These are phyloP conservation scores for Talaromyces atroroseus DNA, from an alignment of 2,329 filamentous ascomycete species.

Conservation along the genomic window DNA sequence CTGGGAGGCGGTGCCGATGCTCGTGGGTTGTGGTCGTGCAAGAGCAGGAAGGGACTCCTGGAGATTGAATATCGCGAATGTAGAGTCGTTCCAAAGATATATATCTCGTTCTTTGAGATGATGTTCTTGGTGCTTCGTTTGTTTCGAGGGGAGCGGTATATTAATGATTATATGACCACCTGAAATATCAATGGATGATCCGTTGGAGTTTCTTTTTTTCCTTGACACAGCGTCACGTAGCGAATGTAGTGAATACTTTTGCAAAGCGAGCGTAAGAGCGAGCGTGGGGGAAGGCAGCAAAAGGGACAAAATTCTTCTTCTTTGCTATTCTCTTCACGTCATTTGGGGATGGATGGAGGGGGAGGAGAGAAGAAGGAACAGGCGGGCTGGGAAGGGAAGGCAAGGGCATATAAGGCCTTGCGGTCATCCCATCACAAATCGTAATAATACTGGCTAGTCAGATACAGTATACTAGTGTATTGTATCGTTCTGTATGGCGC, in stretches of 20 bases:
- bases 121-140: slow-evolving; percentile 2
- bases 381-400: slow-evolving; percentile 1
- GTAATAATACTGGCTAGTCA: not conserved
- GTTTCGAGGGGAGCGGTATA: not conserved
- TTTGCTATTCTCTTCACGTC: slow-evolving; percentile 15
- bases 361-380: slow-evolving; percentile 12
- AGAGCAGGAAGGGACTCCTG: not conserved
- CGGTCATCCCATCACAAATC: not conserved
- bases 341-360: slow-evolving; percentile 9
- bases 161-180: slow-evolving; percentile 8
- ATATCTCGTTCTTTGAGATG: not conserved
- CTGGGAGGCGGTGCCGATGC: not conserved
- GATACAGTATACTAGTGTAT: not conserved
- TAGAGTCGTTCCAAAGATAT: not conserved
- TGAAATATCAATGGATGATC: slow-evolving; percentile 10
- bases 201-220: not conserved
- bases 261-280: slow-evolving; percentile 17
- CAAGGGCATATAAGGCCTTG: slow-evolving; percentile 7
- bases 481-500: not conserved
- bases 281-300: slow-evolving; percentile 13
- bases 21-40: not conserved
- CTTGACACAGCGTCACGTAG: slow-evolving; percentile 11
- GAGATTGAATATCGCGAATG: slow-evolving; percentile 7
- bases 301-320: slow-evolving; percentile 11
- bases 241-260: slow-evolving; percentile 14